Evolutionary conservation across 805 yeast genomes (phyloP).

Genomic region (Sugiyamaella floridensis): DNA sequence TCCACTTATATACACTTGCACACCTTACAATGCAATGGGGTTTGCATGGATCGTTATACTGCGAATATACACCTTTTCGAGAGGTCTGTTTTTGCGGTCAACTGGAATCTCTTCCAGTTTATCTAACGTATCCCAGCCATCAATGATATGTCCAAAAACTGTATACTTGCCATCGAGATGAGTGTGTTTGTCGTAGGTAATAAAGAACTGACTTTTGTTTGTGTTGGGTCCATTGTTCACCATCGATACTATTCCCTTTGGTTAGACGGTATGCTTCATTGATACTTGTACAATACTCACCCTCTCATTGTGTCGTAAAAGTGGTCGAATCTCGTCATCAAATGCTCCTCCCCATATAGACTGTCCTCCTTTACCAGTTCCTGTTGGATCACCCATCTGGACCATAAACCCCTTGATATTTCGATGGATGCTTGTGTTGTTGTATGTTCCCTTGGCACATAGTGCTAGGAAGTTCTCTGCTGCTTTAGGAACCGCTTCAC

Average conservation of each 20-base stretch:
- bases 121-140: constrained; percentile 41
- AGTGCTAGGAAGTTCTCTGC: constrained; percentile 41
- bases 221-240: constrained; percentile 92
- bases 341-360: constrained; percentile 41
- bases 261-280: constrained; percentile 1
- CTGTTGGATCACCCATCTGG: constrained; percentile 34
- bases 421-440: constrained; percentile 28
- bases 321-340: constrained; percentile 28
- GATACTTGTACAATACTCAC: constrained; percentile 4
- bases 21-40: constrained; percentile 34
- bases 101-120: constrained; percentile 54
- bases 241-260: constrained; percentile 70
- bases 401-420: constrained; percentile 36
- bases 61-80: constrained; percentile 26
- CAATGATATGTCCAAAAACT: constrained; percentile 61
- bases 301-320: constrained; percentile 63
- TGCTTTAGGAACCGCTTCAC: constrained; percentile 35
- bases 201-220: constrained; percentile 86
- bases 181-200: constrained; percentile 65
- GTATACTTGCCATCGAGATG: constrained; percentile 73
- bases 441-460: constrained; percentile 39
- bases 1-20: too few relatives aligned
- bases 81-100: constrained; percentile 35
- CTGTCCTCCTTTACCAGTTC: constrained; percentile 32
- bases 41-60: constrained; percentile 38